Conservation (phyloP, 352 stramenopile species). For the Phytophthora idaei region DNA sequence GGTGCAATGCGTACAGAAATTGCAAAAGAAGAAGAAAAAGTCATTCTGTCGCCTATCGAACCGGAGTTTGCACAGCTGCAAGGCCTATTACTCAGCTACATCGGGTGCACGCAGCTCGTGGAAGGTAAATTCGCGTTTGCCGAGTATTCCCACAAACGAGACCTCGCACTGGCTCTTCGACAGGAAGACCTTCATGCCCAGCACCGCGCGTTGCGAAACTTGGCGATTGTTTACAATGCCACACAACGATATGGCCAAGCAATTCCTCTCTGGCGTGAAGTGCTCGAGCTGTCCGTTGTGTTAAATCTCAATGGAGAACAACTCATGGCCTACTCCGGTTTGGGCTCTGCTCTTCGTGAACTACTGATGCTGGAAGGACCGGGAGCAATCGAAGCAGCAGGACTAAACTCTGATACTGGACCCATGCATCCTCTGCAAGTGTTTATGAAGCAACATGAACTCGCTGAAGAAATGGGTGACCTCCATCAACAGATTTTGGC, state of each 20-base stretch:
- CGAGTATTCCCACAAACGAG: conserved; percentile 52
- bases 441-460: conserved; percentile 50
- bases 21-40: background rate
- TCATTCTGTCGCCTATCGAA: conserved; percentile 14
- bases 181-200: conserved; percentile 62
- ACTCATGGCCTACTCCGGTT: conserved; percentile 48
- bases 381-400: conserved; percentile 16
- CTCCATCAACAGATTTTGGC: conserved; percentile 51
- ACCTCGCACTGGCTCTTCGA: conserved; percentile 52
- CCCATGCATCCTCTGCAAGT: conserved; percentile 39
- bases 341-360: conserved; percentile 49
- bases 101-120: conserved; percentile 53
- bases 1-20: background rate
- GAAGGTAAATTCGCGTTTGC: conserved; percentile 46
- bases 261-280: conserved; percentile 60
- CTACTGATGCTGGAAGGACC: conserved; percentile 30
- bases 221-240: conserved; percentile 50
- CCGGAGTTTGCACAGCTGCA: conserved; percentile 51
- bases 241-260: conserved; percentile 55
- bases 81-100: conserved; percentile 48
- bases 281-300: conserved; percentile 50
- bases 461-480: conserved; percentile 51
- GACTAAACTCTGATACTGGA: background rate
- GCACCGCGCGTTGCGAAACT: conserved; percentile 55
- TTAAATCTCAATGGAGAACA: conserved; percentile 47